Evolutionary conservation across 768 basidiomycete genomes (phyloP).

Genomic region (Hemileccinum impolitum): DNA sequence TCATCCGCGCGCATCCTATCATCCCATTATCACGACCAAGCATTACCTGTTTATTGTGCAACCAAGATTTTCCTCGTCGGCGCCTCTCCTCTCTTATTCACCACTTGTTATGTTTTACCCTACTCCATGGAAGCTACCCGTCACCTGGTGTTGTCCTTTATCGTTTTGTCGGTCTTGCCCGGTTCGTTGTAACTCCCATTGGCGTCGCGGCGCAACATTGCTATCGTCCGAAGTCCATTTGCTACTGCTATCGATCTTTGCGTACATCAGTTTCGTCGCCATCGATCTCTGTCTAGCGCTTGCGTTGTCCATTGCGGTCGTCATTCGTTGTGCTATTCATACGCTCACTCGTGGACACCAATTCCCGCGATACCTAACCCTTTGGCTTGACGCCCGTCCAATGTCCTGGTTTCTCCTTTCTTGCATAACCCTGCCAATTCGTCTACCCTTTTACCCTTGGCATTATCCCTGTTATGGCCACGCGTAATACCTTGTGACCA

Average conservation of each 20-base stretch:
- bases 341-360: conserved; percentile 5
- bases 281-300: conserved; percentile 17
- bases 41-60: conserved; percentile 30
- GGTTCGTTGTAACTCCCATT: background rate
- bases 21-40: conserved; percentile 17
- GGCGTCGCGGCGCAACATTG: conserved; percentile 14
- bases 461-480: conserved; percentile 1
- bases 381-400: conserved; percentile 6
- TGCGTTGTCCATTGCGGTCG: conserved; percentile 9
- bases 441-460: background rate
- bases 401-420: conserved; percentile 11
- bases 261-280: conserved; percentile 12
- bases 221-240: conserved; percentile 17
- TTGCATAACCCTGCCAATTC: conserved; percentile 21
- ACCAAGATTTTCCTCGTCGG: conserved; percentile 23
- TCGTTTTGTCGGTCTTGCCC: conserved; percentile 22
- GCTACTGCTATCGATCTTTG: conserved; percentile 27
- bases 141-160: conserved; percentile 4
- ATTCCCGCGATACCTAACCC: conserved; percentile 17
- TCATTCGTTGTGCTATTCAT: conserved; percentile 16
- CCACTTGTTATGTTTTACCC: conserved; percentile 22
- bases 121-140: conserved; percentile 4
- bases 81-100: conserved; percentile 8
- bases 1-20: conserved; percentile 21
- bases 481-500: conserved; percentile 7